These are phyloP conservation scores for Flammula alnicola DNA, from an alignment of 1,284 basidiomycete genomes.

Conservation along the genomic window DNA sequence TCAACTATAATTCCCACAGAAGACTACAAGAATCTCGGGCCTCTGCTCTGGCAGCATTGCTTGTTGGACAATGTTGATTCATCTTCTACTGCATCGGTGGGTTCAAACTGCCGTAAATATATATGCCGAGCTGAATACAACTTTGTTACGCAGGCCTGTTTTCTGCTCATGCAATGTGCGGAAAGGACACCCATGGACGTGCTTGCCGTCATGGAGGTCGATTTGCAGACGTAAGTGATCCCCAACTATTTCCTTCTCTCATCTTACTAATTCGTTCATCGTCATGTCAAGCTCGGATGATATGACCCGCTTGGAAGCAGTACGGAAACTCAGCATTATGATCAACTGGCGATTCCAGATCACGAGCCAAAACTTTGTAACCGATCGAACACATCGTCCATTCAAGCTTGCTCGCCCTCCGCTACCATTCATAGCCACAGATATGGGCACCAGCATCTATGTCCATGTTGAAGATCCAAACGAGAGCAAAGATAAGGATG, in stretches of 20 bases:
- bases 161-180: conserved; percentile 72
- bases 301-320: conserved; percentile 49
- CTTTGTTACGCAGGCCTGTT: conserved; percentile 52
- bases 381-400: conserved; percentile 63
- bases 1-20: conserved; percentile 53
- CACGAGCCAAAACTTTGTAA: conserved; percentile 59
- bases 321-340: conserved; percentile 57
- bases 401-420: conserved; percentile 71
- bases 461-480: conserved; percentile 57
- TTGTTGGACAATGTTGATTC: conserved; percentile 45
- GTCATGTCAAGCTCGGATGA: conserved; percentile 47
- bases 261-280: conserved; percentile 1
- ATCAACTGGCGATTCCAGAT: conserved; percentile 71
- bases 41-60: conserved; percentile 60
- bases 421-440: conserved; percentile 69
- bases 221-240: conserved; percentile 55
- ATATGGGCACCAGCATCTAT: conserved; percentile 65
- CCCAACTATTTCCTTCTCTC: not conserved
- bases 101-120: conserved; percentile 25
- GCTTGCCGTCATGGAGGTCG: conserved; percentile 52
- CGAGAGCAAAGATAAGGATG: conserved; percentile 52
- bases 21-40: conserved; percentile 53
- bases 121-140: not conserved
- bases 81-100: conserved; percentile 54
- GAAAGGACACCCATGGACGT: conserved; percentile 60